Base-by-base conservation (phyloP, 2,329 filamentous ascomycete species). In the Parascedosporium putredinis region DNA sequence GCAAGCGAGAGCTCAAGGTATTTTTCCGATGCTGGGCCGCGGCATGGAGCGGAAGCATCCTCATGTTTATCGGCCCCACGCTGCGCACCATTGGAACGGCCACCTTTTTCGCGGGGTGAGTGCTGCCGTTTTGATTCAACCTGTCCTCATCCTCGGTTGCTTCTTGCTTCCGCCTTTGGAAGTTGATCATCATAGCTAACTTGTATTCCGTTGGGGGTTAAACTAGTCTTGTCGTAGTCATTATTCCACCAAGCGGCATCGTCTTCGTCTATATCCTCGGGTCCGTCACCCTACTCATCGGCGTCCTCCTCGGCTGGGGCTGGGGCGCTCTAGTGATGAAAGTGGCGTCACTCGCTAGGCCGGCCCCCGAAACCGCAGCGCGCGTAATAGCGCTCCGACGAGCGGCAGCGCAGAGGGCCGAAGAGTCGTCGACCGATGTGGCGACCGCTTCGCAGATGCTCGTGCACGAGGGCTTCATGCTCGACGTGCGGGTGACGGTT, bases 321-420 rank as follows among this genome's bases (percentile, higher is more conserved):
- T 76, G 72, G 72, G 73, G 72, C 3, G 60, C 72, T 2, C 59
- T 74, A 43, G 60, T 65, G 0, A 74, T 73, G 70, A 71, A 73
- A 52, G 71, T 70, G 2, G 73, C 71, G 2, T 52, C 66, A 7
- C 68, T 71, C 1, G 64, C 66, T 2, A 60, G 72, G 12, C 63
- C 71, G 2, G 61, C 59, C 3, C 57, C 62, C 0, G 65, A 68
- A 6, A 69, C 66, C 0, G 61, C 66, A 45, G 61, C 62, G 1
- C 55, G 52, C 44, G 50, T 68, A 3, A 57, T 57, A 6, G 57
- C 60, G 0, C 56, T 75, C 22, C 62, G 65, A 45, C 55, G 62
- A 18, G 56, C 62, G 27, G 68, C 67, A 1, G 67, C 58, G n/a
- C 49, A 58, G 4, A 16, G 12, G 14, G 38, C 38, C 6, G 60